These are phyloP conservation scores for Eremochloa ophiuroides DNA, from an alignment of 176 grass and related monocot genomes.

Conservation along the genomic window DNA sequence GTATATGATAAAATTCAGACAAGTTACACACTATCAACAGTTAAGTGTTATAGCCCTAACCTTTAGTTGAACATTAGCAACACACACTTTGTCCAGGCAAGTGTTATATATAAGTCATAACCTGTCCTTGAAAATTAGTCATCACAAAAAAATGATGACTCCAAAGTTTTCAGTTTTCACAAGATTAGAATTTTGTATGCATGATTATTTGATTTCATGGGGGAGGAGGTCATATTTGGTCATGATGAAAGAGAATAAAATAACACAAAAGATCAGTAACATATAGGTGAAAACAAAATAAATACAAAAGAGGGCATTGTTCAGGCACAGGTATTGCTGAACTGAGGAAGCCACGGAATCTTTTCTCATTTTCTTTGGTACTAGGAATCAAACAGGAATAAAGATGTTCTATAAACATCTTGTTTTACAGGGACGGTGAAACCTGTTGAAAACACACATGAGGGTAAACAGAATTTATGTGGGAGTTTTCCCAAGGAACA, in stretches of 20 bases:
- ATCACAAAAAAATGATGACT: too few relatives aligned
- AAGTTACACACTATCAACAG: too few relatives aligned
- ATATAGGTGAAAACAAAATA: not conserved
- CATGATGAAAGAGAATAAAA: not conserved
- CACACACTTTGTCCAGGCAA: too few relatives aligned
- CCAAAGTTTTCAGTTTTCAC: not conserved
- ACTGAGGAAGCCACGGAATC: not conserved
- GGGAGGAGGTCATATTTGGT: not conserved
- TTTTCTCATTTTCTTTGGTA: not conserved
- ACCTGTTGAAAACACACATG: not conserved
- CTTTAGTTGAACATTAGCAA: too few relatives aligned
- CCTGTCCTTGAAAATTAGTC: too few relatives aligned
- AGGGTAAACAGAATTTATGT: not conserved
- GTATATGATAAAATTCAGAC: too few relatives aligned
- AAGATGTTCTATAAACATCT: not conserved
- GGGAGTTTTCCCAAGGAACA: not conserved
- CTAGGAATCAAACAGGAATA: not conserved
- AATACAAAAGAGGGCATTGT: not conserved
- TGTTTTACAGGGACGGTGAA: not conserved
- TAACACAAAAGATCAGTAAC: not conserved
- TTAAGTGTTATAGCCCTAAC: too few relatives aligned
- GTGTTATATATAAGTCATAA: too few relatives aligned
- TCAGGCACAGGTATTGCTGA: not conserved
- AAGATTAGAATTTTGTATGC: not conserved
- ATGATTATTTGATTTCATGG: not conserved